These are phyloP conservation scores for Thinopyrum obtusiflorum DNA, from an alignment of 202 grass and related monocot genomes.

Conservation along the genomic window DNA sequence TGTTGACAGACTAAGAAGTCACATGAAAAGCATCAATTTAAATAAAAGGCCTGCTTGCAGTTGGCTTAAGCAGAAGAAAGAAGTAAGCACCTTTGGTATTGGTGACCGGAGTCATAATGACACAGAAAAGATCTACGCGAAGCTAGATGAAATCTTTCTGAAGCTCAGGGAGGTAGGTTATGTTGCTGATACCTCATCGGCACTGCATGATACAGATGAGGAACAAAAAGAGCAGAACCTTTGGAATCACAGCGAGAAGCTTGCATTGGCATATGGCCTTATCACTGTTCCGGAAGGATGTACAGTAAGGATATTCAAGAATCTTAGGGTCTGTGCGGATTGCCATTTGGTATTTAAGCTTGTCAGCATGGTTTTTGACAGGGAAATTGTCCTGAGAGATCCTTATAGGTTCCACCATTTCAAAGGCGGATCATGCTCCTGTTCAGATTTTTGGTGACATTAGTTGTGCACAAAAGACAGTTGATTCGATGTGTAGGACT, in stretches of 20 bases:
- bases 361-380: conserved; percentile 49
- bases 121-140: conserved; percentile 55
- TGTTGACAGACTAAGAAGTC: conserved; percentile 70
- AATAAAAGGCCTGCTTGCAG: conserved; percentile 77
- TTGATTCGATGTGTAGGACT: not conserved
- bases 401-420: conserved; percentile 85
- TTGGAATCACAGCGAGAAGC: conserved; percentile 82
- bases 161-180: conserved; percentile 65
- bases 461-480: not conserved
- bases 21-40: conserved; percentile 78
- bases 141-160: conserved; percentile 61
- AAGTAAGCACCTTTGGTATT: conserved; percentile 66
- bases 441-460: conserved; percentile 83
- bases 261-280: conserved; percentile 71
- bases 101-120: conserved; percentile 60
- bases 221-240: conserved; percentile 84
- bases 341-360: conserved; percentile 83
- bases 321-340: conserved; percentile 80
- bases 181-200: conserved; percentile 58
- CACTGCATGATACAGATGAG: conserved; percentile 78
- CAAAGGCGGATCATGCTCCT: conserved; percentile 61
- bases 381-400: conserved; percentile 73
- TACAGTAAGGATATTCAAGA: conserved; percentile 73
- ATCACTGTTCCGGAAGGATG: conserved; percentile 45
- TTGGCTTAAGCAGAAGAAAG: conserved; percentile 83